Evolutionary conservation across 2,329 filamentous ascomycete genomes (phyloP).

Genomic region (Thelonectria rubi): DNA sequence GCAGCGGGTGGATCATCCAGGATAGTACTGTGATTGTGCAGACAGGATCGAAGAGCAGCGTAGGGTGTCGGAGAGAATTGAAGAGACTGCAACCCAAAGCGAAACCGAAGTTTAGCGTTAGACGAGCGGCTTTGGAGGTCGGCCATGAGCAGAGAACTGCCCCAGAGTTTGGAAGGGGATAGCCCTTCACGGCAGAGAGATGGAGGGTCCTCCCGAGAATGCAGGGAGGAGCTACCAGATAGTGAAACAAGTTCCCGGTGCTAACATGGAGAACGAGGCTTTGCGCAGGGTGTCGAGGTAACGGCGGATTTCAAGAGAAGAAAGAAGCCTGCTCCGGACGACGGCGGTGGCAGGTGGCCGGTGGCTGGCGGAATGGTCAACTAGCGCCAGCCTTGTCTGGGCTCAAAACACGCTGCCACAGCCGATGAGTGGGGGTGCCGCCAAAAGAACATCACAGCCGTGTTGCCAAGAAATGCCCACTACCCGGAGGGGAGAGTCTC

Average conservation of each 20-base stretch:
- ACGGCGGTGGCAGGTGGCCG: slow-evolving; percentile 3
- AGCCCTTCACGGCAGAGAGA: slow-evolving; percentile 7
- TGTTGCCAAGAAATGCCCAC: slow-evolving; percentile 6
- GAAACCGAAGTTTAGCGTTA: not conserved
- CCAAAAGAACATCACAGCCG: slow-evolving; percentile 1
- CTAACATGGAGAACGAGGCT: slow-evolving; percentile 2
- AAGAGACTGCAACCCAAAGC: not conserved
- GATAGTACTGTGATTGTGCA: not conserved
- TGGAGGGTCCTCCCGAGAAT: slow-evolving; percentile 19
- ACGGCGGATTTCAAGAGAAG: slow-evolving; percentile 5
- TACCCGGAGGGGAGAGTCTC: not conserved
- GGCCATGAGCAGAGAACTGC: not conserved
- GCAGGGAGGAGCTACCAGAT: slow-evolving; percentile 13
- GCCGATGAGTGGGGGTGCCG: slow-evolving; percentile 12
- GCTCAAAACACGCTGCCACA: slow-evolving; percentile 29
- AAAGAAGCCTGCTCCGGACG: slow-evolving; percentile 4
- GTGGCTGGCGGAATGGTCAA: not conserved
- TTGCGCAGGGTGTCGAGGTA: slow-evolving; percentile 9
- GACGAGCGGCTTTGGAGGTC: no score
- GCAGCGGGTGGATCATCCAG: slow-evolving; percentile 17
- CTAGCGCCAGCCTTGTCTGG: slow-evolving; percentile 33
- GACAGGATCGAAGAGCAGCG: not conserved
- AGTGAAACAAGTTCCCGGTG: slow-evolving; percentile 22
- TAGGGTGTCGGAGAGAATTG: not conserved
- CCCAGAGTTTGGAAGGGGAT: slow-evolving; percentile 8